phyloP scores from a whole-genome alignment of 164 flowering plant genomes.

The Protea cynaroides region DNA sequence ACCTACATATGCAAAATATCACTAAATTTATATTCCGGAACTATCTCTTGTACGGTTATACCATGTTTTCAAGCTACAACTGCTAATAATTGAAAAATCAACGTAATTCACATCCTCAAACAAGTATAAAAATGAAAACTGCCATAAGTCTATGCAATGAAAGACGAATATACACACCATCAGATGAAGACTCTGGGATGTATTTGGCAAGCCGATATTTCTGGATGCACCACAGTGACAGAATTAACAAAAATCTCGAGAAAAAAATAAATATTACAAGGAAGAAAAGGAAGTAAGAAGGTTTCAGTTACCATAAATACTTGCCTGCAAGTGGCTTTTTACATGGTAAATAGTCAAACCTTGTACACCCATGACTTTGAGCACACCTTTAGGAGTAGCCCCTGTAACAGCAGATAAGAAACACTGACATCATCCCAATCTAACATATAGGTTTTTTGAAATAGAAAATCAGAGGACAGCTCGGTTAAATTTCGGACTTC shows the following conservation, averaged over 20 bases:
- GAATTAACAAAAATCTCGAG: constrained; percentile 2
- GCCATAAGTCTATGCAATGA: not conserved
- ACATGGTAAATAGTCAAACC: constrained; percentile 94
- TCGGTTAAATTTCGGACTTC: not conserved
- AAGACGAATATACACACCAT: constrained; percentile 44
- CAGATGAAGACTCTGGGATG: constrained; percentile 80
- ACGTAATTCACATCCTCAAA: not conserved
- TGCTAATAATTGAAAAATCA: not conserved
- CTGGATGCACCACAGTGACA: constrained; percentile 35
- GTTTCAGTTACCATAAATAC: not conserved
- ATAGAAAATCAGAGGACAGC: not conserved
- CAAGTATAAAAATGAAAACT: not conserved
- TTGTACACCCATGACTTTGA: constrained; percentile 89
- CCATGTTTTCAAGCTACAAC: not conserved
- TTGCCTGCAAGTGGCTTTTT: constrained; percentile 95
- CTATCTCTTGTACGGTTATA: not conserved
- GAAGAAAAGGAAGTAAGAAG: not conserved
- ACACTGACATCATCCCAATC: not conserved
- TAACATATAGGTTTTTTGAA: not conserved
- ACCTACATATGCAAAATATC: constrained; percentile 29
- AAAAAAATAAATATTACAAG: not conserved
- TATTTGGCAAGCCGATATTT: constrained; percentile 95
- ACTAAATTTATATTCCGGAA: not conserved
- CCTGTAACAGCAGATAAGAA: constrained; percentile 33
- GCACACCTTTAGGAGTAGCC: constrained; percentile 97